Evolutionary conservation across 768 basidiomycete genomes (phyloP).

Genomic region (Termitomyces sp.): DNA sequence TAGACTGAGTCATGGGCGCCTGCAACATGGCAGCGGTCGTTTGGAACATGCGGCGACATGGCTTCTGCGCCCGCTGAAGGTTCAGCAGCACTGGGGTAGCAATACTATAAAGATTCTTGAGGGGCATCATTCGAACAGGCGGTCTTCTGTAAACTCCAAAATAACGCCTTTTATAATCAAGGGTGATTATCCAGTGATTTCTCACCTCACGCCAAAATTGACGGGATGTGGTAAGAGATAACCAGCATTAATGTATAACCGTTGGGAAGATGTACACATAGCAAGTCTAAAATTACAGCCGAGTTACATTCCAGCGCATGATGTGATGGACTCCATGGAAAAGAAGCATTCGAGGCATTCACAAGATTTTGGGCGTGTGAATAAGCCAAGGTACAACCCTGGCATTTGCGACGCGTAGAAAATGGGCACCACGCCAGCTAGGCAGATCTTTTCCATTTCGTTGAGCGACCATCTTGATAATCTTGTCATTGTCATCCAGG

Average conservation of each 20-base stretch:
- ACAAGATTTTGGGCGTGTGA: slow-evolving; percentile 35
- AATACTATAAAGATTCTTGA: neutral
- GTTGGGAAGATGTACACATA: slow-evolving; percentile 5
- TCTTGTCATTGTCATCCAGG: slow-evolving; percentile 60
- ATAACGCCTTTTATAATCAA: neutral
- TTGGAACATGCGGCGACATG: slow-evolving; percentile 1
- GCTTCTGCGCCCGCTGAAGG: neutral
- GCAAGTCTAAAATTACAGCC: neutral
- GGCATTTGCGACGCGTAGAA: slow-evolving; percentile 46
- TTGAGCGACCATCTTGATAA: slow-evolving; percentile 52
- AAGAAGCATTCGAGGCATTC: slow-evolving; percentile 19
- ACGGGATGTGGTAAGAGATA: neutral
- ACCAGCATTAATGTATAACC: neutral
- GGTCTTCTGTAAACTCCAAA: no score
- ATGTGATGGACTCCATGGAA: neutral
- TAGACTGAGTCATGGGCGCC: slow-evolving; percentile 24
- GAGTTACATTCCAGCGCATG: neutral
- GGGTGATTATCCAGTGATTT: neutral
- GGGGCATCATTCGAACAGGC: neutral
- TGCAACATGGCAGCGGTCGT: neutral
- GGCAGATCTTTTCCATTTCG: slow-evolving; percentile 55
- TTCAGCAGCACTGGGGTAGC: neutral
- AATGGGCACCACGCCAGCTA: slow-evolving; percentile 38
- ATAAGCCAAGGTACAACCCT: slow-evolving; percentile 51
- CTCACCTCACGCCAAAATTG: neutral